Conservation (phyloP, 441 rosid genomes). For the Gossypium schwendimanii region DNA sequence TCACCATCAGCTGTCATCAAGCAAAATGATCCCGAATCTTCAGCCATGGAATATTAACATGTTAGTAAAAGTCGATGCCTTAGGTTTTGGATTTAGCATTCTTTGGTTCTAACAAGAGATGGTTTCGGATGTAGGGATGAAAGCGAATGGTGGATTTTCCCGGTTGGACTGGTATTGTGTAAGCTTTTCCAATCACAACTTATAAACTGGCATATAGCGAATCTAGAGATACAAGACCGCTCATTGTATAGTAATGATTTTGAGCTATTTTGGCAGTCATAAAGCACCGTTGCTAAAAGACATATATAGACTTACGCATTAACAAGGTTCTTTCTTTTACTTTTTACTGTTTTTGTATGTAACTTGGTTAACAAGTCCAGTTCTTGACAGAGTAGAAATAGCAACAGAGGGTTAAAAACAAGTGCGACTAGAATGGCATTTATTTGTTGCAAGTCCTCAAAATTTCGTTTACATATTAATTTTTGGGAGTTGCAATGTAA, state of each 20-base stretch:
- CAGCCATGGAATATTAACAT: conserved; percentile 98
- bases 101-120: conserved; percentile 1
- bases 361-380: conserved; percentile 23
- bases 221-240: conserved; percentile 98
- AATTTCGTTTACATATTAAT: neutral
- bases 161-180: conserved; percentile 83
- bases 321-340: conserved; percentile 17
- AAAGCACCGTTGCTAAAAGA: conserved; percentile 22
- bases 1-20: conserved; percentile 47
- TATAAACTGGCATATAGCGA: conserved; percentile 88
- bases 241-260: conserved; percentile 86
- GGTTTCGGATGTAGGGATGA: conserved; percentile 76
- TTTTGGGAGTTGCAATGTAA: conserved; percentile 13
- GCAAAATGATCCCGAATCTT: conserved; percentile 56
- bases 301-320: conserved; percentile 13
- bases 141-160: conserved; percentile 99
- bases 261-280: conserved; percentile 96
- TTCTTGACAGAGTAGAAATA: conserved; percentile 30
- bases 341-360: conserved; percentile 13
- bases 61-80: conserved; percentile 40
- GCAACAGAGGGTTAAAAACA: conserved; percentile 11
- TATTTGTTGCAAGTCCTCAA: conserved; percentile 13
- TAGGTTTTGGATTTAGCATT: neutral
- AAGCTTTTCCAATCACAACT: conserved; percentile 90
- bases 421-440: conserved; percentile 11